Conservation (phyloP, 176 grass and related monocot genomes). For the Poa annua region DNA sequence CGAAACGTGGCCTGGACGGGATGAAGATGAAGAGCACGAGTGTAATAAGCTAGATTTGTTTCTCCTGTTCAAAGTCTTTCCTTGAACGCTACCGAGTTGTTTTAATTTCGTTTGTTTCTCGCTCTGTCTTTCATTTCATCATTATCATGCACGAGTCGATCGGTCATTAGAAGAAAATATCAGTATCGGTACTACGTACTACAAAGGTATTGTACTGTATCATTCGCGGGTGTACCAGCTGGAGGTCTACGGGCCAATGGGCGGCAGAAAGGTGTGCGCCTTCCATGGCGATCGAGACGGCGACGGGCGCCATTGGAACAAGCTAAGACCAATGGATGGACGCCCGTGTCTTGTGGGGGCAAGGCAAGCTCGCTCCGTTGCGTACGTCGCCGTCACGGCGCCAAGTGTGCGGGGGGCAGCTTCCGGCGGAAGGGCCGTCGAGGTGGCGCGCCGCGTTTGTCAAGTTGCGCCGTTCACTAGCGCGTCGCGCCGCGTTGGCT, state of each 20-base stretch:
- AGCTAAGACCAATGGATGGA: slow-evolving; percentile 32
- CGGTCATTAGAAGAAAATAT: neutral
- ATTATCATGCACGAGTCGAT: too few species aligned
- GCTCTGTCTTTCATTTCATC: neutral
- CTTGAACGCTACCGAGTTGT: neutral
- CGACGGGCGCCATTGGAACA: slow-evolving; percentile 24
- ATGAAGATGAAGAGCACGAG: neutral
- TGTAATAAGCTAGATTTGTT: neutral
- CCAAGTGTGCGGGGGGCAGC: slow-evolving; percentile 38
- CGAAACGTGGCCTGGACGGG: slow-evolving; percentile 31
- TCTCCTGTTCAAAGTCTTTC: neutral
- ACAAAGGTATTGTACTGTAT: neutral
- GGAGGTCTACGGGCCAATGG: slow-evolving; percentile 18
- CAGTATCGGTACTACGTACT: neutral
- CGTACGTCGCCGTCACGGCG: slow-evolving; percentile 42
- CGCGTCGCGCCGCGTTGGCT: neutral
- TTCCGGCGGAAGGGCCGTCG: slow-evolving; percentile 36
- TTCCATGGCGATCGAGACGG: neutral
- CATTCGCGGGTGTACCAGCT: neutral
- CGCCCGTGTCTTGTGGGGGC: neutral
- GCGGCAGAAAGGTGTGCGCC: slow-evolving; percentile 41
- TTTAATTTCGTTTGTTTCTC: neutral
- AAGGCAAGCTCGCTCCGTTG: too few species aligned
- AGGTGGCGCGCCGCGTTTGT: slow-evolving; percentile 53
- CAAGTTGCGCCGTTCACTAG: slow-evolving; percentile 12